phyloP scores from a whole-genome alignment of 75 land plant genomes.

The Selaginella tamariscina region DNA sequence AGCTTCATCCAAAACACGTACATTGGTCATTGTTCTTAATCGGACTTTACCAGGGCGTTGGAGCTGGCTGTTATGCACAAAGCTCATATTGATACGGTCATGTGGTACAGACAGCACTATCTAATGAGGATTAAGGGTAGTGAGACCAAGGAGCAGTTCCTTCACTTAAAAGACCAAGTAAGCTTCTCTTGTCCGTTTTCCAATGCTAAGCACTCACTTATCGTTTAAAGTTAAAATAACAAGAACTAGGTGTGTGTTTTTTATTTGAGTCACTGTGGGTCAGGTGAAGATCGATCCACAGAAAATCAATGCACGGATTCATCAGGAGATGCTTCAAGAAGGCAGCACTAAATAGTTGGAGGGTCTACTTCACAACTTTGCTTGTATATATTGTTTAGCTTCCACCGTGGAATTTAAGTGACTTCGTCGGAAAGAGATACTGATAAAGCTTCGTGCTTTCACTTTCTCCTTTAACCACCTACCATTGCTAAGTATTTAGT shows the following conservation, averaged over 20 bases:
- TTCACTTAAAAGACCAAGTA: slow-evolving; percentile 19
- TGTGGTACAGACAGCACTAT: slow-evolving; percentile 20
- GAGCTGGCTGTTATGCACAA: slow-evolving; percentile 21
- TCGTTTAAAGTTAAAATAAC: too few relatives aligned
- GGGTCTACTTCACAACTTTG: too few relatives aligned
- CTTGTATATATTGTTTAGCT: not conserved
- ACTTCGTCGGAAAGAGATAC: too few relatives aligned
- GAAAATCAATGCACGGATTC: not conserved
- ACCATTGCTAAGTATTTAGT: too few relatives aligned
- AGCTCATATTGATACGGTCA: slow-evolving; percentile 22
- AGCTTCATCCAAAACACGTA: too few relatives aligned
- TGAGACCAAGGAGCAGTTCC: slow-evolving; percentile 24
- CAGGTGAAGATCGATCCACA: not conserved
- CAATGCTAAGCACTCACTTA: too few relatives aligned
- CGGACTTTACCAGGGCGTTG: slow-evolving; percentile 30
- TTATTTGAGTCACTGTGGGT: not conserved
- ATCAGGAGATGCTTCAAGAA: not conserved
- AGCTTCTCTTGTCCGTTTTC: too few relatives aligned
- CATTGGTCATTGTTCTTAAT: too few relatives aligned
- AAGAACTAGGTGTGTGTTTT: not conserved
- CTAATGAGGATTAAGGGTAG: slow-evolving; percentile 16
- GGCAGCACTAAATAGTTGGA: not conserved
- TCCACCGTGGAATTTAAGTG: too few relatives aligned
- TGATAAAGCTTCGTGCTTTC: too few relatives aligned
- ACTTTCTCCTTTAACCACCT: too few relatives aligned